Percentiles rank a stretch among this genome's conserved stretches.
These are phyloP conservation scores for Malus orientalis DNA, from an alignment of 306 rosid genomes.

Conservation along the genomic window DNA sequence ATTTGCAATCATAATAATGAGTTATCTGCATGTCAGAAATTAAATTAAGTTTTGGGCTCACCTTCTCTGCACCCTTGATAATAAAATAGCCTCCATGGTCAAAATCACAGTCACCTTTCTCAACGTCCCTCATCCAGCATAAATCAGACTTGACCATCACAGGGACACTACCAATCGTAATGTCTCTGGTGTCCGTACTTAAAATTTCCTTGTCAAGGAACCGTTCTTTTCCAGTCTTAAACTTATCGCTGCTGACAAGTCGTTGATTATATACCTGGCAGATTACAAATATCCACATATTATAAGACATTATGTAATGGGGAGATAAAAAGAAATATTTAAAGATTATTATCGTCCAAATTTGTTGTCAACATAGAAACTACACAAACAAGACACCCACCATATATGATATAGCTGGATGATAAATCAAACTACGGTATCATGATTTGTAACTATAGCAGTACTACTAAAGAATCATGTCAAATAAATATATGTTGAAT, in stretches of 20 bases:
- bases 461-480: not conserved
- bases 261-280: conserved; percentile 51
- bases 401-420: not conserved
- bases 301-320: not conserved
- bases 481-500: not conserved
- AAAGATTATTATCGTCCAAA: not conserved
- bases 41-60: conserved; percentile 17
- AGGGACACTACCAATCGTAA: conserved; percentile 69
- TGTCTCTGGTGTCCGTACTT: conserved; percentile 41
- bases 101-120: conserved; percentile 75
- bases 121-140: conserved; percentile 73
- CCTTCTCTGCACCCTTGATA: conserved; percentile 94
- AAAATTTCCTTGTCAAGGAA: conserved; percentile 29
- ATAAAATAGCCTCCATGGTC: conserved; percentile 91
- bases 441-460: not conserved
- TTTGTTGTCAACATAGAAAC: not conserved
- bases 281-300: conserved; percentile 17
- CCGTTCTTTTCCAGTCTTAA: conserved; percentile 72
- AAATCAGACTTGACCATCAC: conserved; percentile 90
- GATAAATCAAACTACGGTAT: not conserved
- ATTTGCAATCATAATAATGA: not conserved
- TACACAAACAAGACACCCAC: not conserved
- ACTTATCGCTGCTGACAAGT: conserved; percentile 64
- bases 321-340: not conserved
- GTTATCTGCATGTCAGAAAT: not conserved